Conservation (phyloP, 2,329 filamentous ascomycete genomes). For the Neofusicoccum laricinum region DNA sequence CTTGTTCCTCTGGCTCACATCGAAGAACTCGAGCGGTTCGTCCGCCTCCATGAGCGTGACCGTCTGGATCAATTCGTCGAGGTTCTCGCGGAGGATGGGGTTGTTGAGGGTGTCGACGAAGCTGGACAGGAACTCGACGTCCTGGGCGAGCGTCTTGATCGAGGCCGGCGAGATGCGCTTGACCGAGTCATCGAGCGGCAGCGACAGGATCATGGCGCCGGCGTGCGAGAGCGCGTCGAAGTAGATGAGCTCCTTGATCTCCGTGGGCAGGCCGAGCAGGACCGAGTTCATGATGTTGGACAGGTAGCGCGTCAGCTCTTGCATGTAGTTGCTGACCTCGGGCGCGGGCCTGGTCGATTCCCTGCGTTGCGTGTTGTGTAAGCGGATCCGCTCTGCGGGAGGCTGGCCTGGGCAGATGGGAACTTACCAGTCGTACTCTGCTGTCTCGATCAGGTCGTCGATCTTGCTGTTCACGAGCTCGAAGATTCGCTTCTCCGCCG, state of each 20-base stretch:
- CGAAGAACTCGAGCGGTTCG: conserved; percentile 96
- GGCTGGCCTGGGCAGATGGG: neutral
- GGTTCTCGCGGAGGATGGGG: conserved; percentile 79
- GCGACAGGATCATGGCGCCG: conserved; percentile 76
- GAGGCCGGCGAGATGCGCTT: conserved; percentile 85
- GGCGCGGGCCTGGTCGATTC: conserved; percentile 46
- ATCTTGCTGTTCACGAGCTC: conserved; percentile 99
- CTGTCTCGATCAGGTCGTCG: conserved; percentile 92
- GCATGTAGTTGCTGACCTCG: conserved; percentile 90
- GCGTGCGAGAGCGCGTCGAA: conserved; percentile 94
- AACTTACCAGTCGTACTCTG: conserved; percentile 86
- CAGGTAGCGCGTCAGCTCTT: conserved; percentile 87
- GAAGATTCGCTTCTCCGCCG: conserved; percentile 94
- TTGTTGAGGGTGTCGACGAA: conserved; percentile 89
- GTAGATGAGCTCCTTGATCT: conserved; percentile 97
- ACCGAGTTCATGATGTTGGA: conserved; percentile 97
- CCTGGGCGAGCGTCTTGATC: conserved; percentile 74
- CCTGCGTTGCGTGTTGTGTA: conserved; percentile 16
- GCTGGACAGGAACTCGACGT: conserved; percentile 77
- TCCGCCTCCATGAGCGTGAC: conserved; percentile 81
- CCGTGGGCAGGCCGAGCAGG: conserved; percentile 83
- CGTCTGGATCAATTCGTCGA: conserved; percentile 93
- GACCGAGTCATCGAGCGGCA: conserved; percentile 75
- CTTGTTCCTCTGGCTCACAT: conserved; percentile 82
- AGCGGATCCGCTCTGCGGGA: neutral